Evolutionary conservation across 108 stramenopile species (phyloP).

Genomic region (Cyclotella kingstonii): DNA sequence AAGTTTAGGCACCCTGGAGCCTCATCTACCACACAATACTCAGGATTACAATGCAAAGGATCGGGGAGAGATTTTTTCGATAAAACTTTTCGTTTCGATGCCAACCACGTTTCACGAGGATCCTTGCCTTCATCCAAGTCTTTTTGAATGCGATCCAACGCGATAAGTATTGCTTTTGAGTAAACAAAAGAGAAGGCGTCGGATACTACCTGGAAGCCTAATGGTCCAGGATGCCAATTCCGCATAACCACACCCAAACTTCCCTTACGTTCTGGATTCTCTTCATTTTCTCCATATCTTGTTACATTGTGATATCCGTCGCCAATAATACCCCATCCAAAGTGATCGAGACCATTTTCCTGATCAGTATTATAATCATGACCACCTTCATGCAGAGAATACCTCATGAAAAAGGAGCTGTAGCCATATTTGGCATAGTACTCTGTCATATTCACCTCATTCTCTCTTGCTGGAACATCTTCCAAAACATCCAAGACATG

Average conservation of each 20-base stretch:
- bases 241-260: constrained; percentile 46
- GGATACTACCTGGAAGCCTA: constrained; percentile 45
- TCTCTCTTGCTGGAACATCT: not conserved
- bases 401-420: constrained; percentile 43
- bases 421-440: constrained; percentile 48
- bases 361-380: constrained; percentile 40
- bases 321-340: constrained; percentile 42
- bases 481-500: constrained; percentile 43
- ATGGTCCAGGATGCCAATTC: constrained; percentile 48
- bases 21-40: constrained; percentile 43
- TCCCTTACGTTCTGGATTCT: constrained; percentile 27
- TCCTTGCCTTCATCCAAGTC: constrained; percentile 21
- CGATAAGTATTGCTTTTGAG: constrained; percentile 37
- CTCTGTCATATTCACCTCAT: constrained; percentile 23
- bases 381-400: constrained; percentile 35
- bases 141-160: constrained; percentile 41
- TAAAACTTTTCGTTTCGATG: constrained; percentile 24
- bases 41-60: constrained; percentile 20
- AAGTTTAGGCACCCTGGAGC: constrained; percentile 45
- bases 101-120: constrained; percentile 32
- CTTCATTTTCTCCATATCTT: constrained; percentile 47
- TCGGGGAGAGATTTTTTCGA: constrained; percentile 17
- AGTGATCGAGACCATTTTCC: constrained; percentile 21
- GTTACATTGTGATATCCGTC: constrained; percentile 52
- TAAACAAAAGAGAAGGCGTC: constrained; percentile 50